phyloP scores from a whole-genome alignment of 331 rosid genomes.

The Stylosanthes scabra region DNA sequence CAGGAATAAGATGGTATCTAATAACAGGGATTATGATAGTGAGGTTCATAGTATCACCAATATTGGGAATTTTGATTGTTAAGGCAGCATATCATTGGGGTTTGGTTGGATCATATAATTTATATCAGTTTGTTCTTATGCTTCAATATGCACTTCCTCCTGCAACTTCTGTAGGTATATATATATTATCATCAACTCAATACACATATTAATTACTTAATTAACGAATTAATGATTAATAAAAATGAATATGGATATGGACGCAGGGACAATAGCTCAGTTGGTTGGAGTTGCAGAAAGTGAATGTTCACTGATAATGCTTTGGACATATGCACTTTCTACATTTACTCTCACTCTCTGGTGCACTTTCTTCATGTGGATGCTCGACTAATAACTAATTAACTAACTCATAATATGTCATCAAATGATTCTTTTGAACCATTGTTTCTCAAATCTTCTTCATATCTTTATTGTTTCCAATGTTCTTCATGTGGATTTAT shows the following conservation, averaged over 20 bases:
- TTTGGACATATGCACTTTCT: slow-evolving; percentile 29
- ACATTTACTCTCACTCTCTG: slow-evolving; percentile 32
- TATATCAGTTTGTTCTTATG: slow-evolving; percentile 44
- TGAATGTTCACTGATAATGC: slow-evolving; percentile 34
- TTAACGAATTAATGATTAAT: too few relatives aligned
- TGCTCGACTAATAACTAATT: neutral
- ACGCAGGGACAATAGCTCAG: slow-evolving; percentile 24
- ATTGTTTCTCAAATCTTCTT: too few relatives aligned
- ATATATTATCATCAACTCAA: neutral
- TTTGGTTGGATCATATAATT: slow-evolving; percentile 33
- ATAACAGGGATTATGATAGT: slow-evolving; percentile 35
- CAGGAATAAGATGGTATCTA: slow-evolving; percentile 19
- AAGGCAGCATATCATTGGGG: slow-evolving; percentile 38
- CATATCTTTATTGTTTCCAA: too few relatives aligned
- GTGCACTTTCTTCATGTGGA: slow-evolving; percentile 38
- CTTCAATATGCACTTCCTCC: slow-evolving; percentile 38
- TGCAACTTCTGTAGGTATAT: slow-evolving; percentile 32
- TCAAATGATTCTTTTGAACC: too few relatives aligned
- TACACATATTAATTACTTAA: too few relatives aligned
- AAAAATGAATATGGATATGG: too few relatives aligned
- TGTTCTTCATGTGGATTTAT: too few relatives aligned
- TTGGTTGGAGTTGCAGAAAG: slow-evolving; percentile 24
- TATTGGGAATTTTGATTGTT: slow-evolving; percentile 38
- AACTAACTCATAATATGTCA: too few relatives aligned
- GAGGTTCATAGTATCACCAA: slow-evolving; percentile 27